Percentiles rank a stretch among this genome's conserved stretches.
Evolutionary conservation across 1,284 basidiomycete species (phyloP).

Genomic region (Ustilago crameri): DNA sequence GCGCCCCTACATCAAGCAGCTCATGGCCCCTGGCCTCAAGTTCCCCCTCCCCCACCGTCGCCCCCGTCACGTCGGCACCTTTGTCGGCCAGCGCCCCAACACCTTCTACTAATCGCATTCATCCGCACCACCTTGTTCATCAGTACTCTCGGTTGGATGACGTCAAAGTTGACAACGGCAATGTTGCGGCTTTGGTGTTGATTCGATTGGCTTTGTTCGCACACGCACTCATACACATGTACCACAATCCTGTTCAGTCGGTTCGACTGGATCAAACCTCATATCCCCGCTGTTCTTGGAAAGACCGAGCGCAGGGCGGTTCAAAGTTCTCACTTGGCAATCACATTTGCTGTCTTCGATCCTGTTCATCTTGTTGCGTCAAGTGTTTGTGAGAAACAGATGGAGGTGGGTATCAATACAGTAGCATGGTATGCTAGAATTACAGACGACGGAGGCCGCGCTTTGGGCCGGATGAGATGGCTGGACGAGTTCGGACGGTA

Average conservation of each 20-base stretch:
- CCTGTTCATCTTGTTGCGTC: background rate
- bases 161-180: constrained; percentile 1
- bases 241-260: constrained; percentile 3
- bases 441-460: constrained; percentile 44
- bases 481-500: constrained; percentile 1
- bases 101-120: constrained; percentile 69
- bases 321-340: constrained; percentile 39
- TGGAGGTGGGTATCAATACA: background rate
- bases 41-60: constrained; percentile 97
- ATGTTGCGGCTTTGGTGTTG: background rate
- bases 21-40: constrained; percentile 87
- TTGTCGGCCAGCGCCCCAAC: constrained; percentile 69
- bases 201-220: background rate
- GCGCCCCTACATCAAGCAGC: constrained; percentile 90
- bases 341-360: constrained; percentile 17
- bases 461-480: constrained; percentile 21
- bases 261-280: background rate
- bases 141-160: background rate
- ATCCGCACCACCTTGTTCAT: constrained; percentile 4
- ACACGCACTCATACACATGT: constrained; percentile 6
- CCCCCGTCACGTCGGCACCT: constrained; percentile 68
- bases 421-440: background rate
- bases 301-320: background rate
- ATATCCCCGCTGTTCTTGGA: constrained; percentile 11
- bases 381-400: background rate